These are phyloP conservation scores for Clonostachys rosea DNA, from an alignment of 2,329 filamentous ascomycete species.

Conservation along the genomic window DNA sequence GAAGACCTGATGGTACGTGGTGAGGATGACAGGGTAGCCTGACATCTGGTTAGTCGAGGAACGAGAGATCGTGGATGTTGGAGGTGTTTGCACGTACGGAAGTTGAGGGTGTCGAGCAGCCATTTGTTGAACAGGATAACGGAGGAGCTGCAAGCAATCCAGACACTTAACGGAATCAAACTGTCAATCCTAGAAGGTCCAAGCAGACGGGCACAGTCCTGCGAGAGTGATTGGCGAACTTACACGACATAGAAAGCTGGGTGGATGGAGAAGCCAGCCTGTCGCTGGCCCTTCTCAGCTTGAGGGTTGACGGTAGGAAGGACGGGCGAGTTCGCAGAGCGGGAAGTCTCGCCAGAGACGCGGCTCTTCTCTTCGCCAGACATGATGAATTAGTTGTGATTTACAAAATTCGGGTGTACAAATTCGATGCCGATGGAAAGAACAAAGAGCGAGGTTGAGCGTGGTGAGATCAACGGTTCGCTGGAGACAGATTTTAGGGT, in stretches of 20 bases:
- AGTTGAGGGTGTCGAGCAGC: constrained; percentile 81
- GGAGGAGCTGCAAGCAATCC: constrained; percentile 88
- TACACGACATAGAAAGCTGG: constrained; percentile 81
- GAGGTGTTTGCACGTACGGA: constrained; percentile 41
- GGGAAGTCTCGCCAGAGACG: constrained; percentile 71
- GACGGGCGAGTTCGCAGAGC: constrained; percentile 55
- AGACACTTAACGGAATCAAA: constrained; percentile 59
- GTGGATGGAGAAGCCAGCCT: constrained; percentile 55
- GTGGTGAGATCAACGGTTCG: constrained; percentile 10
- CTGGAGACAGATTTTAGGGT: constrained; percentile 22
- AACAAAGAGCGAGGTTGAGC: constrained; percentile 1
- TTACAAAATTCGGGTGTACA: constrained; percentile 7
- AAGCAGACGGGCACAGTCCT: neutral
- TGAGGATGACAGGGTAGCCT: constrained; percentile 77
- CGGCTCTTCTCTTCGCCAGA: constrained; percentile 73
- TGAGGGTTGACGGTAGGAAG: constrained; percentile 79
- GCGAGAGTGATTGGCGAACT: constrained; percentile 17
- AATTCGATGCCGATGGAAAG: constrained; percentile 8
- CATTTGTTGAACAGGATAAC: constrained; percentile 99
- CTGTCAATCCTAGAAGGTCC: neutral
- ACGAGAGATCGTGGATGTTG: neutral
- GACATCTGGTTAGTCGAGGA: constrained; percentile 2
- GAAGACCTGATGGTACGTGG: constrained; percentile 93
- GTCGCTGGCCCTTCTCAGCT: constrained; percentile 65
- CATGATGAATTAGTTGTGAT: constrained; percentile 42